Evolutionary conservation across 2,329 filamentous ascomycete species (phyloP), one percentile per base, ranked within the genome.

Genomic region (Fusarium foetens): DNA sequence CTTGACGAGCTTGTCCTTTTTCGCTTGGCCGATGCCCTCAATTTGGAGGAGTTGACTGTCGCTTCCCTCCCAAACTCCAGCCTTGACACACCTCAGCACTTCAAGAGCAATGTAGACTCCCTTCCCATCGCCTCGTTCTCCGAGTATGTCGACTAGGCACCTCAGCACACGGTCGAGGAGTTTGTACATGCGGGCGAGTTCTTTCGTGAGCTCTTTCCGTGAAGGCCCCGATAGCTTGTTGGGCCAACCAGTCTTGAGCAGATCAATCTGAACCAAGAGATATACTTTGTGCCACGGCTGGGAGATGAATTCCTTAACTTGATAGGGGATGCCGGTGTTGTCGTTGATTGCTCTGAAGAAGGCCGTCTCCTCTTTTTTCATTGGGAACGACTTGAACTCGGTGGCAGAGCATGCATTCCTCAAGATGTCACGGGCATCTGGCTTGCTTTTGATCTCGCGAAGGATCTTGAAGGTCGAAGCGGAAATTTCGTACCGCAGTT

Each of bases 21-120:
- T 88, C 2, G 91, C 93, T 8, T 90, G 84, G 0, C 96, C 96
- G 68, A 98, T 88, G 6, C 90, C 88, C 1, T 93, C 90, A 4
- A 99, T 87, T 79, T 98, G 95, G 67, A 92, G 92, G 77, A 99
- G 87, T 73, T 98, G 93, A 27, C 92, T 85, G 1, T 93, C 89
- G 5, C 91, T 93, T 38, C 92, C 90, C 76, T 99, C 96, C 96
- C 95, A 97, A 2, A 86, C 85, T 3, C 88, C 89, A 4, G 94
- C 93, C 27, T 89, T 88, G 57, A 98, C 83, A 71, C 93, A 94
- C 63, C 95, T 88, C 52, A 92, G 88, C 10, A 98, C 86, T 76
- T 95, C 92, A 4, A 98, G 86, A 10, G 92, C 92, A 68, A 91
- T 90, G 33, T 88, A 88, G 4, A 90, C 86, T 4, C 92, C 88